These are phyloP conservation scores for Ambrosia hybrid DNA, from an alignment of 140 eudicot genomes.

Conservation along the genomic window DNA sequence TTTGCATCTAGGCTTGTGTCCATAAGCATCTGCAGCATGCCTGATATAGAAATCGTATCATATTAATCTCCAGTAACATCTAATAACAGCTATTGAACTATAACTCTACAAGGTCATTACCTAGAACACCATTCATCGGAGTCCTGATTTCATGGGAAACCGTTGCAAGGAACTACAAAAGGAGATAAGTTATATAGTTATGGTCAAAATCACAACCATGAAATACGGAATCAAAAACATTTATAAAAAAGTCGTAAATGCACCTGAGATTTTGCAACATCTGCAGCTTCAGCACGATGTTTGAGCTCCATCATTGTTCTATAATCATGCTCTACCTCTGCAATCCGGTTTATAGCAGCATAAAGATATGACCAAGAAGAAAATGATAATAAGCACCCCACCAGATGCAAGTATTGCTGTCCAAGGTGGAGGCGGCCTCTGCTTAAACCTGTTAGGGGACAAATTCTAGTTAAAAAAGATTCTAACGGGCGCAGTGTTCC, in stretches of 20 bases:
- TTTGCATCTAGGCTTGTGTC: slow-evolving; percentile 68
- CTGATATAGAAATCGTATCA: too few relatives aligned
- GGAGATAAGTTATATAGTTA: slow-evolving; percentile 12
- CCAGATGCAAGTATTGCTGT: slow-evolving; percentile 52
- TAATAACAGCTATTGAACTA: too few relatives aligned
- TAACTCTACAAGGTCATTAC: slow-evolving; percentile 7
- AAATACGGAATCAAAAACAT: background rate
- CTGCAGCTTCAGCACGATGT: slow-evolving; percentile 90
- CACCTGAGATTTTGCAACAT: slow-evolving; percentile 94
- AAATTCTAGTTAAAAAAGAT: background rate
- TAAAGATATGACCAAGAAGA: slow-evolving; percentile 65
- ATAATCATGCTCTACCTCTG: slow-evolving; percentile 55
- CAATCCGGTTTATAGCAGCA: slow-evolving; percentile 68
- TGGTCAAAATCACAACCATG: background rate
- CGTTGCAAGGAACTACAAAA: slow-evolving; percentile 82
- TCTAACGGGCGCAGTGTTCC: background rate
- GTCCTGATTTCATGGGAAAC: slow-evolving; percentile 98
- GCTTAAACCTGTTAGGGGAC: slow-evolving; percentile 61
- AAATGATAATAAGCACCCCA: slow-evolving; percentile 56
- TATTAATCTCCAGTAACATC: too few relatives aligned
- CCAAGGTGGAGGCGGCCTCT: slow-evolving; percentile 69
- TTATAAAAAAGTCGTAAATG: slow-evolving; percentile 9
- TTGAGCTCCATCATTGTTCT: slow-evolving; percentile 67
- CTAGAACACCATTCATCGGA: slow-evolving; percentile 97
- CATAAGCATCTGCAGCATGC: slow-evolving; percentile 91